Base-by-base conservation (phyloP, 305 asterid genomes). In the Andrographis paniculata region DNA sequence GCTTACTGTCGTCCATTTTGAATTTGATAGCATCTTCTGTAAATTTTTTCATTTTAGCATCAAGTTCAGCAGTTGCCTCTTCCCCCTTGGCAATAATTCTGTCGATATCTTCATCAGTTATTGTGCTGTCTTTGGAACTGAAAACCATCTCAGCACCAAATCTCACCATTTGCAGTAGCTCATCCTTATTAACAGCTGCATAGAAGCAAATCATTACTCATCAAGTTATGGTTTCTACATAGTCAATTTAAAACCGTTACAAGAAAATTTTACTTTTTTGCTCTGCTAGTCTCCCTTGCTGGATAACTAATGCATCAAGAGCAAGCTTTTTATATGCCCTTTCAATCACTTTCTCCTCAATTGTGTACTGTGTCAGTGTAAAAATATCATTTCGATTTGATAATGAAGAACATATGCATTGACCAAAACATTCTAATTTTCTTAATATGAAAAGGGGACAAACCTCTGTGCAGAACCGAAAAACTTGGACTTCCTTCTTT, bases 71-170 rank as follows among this genome's bases (percentile, higher is more conserved):
- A 37, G 99, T 92, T 48, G 97, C 82, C 74, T 92, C 99, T 76
- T 92, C 97, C 69, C 99, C 99, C 72, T 87, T 87, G 36, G 97
- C 99, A 68, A 92, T 92, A 38, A 92, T 92, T 54, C 99, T 79
- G 60, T 92, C 99, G 27, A 92, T 82, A 71, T 92, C 99, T 65
- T 92, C 99, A 69, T 92, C 99, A 3, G 99, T 92, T 60, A 92
- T 92, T 17, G 99, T 92, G 74, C 97, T 87, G 69, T 87, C 99
- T 70, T 92, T 92, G 63, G 97, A 87, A 62, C 95, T 87, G 82
- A 92, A 92, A 66, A 92, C 99, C 97, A 92, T 92, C 78, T 87
- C 99, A 54, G 99, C 99, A 64, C 99, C 99, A 74, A 87, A 92
- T 52, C 99, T 77, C 67, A 92, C 96, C 99, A 84, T 91, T 71